Evolutionary conservation across 2,329 filamentous ascomycete genomes (phyloP).

Genomic region (Phoma sp.): DNA sequence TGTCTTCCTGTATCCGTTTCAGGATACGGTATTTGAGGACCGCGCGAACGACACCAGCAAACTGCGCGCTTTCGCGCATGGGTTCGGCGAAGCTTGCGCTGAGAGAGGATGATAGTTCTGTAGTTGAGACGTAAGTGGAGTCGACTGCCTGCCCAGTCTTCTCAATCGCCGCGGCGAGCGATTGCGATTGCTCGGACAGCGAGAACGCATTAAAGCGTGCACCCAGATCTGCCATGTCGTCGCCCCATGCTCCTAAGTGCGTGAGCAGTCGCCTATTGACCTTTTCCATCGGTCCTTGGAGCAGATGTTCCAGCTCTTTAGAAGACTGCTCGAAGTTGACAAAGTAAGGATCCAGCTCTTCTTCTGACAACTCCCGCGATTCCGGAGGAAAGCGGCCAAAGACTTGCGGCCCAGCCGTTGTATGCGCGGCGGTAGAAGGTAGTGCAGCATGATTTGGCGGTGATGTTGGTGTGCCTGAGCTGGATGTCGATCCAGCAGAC

Average conservation of each 20-base stretch:
- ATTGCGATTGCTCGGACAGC: constrained; percentile 87
- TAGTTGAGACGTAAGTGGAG: constrained; percentile 93
- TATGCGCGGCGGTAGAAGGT: constrained; percentile 64
- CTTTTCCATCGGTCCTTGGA: constrained; percentile 95
- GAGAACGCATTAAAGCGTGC: constrained; percentile 98
- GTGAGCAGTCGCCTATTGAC: constrained; percentile 89
- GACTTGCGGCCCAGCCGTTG: constrained; percentile 67
- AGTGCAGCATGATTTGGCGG: constrained; percentile 59
- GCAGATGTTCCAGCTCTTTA: constrained; percentile 84
- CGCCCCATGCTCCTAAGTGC: constrained; percentile 82
- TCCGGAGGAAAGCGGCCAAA: constrained; percentile 85
- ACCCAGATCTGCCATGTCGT: constrained; percentile 90
- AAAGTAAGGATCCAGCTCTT: constrained; percentile 95
- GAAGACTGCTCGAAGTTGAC: constrained; percentile 91
- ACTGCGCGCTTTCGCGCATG: constrained; percentile 97
- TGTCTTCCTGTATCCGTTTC: constrained; percentile 96
- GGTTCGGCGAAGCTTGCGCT: constrained; percentile 95
- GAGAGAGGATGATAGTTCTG: constrained; percentile 86
- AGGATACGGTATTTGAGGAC: constrained; percentile 89
- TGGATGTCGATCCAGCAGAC: constrained; percentile 54
- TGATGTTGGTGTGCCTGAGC: constrained; percentile 62
- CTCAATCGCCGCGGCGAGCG: constrained; percentile 91
- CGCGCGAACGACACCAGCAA: constrained; percentile 88
- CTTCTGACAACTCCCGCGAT: constrained; percentile 77
- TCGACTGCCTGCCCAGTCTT: constrained; percentile 93